These are phyloP conservation scores for Coemansia sp. DNA, from an alignment of 192 early-diverging fungal genomes.

Conservation along the genomic window DNA sequence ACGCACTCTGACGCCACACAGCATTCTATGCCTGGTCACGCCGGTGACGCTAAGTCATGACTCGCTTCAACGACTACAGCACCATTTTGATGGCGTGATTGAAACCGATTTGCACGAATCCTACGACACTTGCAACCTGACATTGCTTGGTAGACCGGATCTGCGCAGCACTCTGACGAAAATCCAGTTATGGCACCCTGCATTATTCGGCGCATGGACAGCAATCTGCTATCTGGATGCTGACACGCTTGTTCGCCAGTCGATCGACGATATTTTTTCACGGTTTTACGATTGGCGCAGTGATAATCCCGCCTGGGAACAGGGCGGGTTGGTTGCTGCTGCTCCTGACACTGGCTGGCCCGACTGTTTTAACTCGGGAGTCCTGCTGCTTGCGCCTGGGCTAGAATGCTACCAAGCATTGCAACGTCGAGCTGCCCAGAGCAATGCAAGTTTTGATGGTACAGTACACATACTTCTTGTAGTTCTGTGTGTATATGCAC, in stretches of 20 bases:
- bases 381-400: constrained; percentile 62
- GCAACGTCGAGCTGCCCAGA: constrained; percentile 53
- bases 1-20: constrained; percentile 58
- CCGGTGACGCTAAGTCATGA: constrained; percentile 53
- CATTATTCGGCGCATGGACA: constrained; percentile 59
- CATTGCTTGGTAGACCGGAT: constrained; percentile 84
- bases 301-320: constrained; percentile 28
- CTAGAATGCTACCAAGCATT: constrained; percentile 60
- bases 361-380: constrained; percentile 96
- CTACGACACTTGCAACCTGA: constrained; percentile 43
- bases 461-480: constrained; percentile 17
- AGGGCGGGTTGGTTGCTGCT: constrained; percentile 69
- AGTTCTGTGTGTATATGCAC: no score
- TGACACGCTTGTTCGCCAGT: constrained; percentile 79
- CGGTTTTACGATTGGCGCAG: constrained; percentile 37
- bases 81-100: constrained; percentile 71
- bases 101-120: constrained; percentile 66
- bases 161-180: constrained; percentile 89
- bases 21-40: constrained; percentile 71
- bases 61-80: constrained; percentile 55
- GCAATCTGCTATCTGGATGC: constrained; percentile 83
- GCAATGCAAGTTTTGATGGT: constrained; percentile 77
- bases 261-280: constrained; percentile 81
- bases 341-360: constrained; percentile 95
- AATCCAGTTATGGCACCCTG: constrained; percentile 80